Evolutionary conservation across 768 basidiomycete genomes (phyloP).

Genomic region (Polyporus arcularius): DNA sequence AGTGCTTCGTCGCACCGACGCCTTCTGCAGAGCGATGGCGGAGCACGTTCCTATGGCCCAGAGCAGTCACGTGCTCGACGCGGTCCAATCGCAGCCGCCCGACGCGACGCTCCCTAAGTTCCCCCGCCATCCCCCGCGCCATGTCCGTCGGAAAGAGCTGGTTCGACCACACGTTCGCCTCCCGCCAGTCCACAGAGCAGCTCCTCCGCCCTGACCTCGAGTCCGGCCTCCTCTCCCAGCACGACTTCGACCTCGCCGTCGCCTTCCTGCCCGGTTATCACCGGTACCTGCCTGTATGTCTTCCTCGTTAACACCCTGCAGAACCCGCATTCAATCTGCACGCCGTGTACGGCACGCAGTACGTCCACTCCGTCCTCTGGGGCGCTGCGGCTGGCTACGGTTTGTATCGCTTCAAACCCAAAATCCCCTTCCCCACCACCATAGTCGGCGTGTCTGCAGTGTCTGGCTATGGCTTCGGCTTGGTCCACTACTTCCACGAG

Average conservation of each 20-base stretch:
- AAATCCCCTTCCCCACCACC: constrained; percentile 11
- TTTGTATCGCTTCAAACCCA: constrained; percentile 16
- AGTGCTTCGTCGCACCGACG: not conserved
- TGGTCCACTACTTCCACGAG: constrained; percentile 27
- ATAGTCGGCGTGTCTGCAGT: constrained; percentile 21
- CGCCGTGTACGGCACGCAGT: constrained; percentile 22
- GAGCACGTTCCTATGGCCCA: constrained; percentile 12
- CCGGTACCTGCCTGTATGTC: constrained; percentile 46
- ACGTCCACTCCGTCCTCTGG: constrained; percentile 28
- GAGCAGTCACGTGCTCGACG: constrained; percentile 5
- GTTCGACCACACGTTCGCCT: constrained; percentile 47
- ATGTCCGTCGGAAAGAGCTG: constrained; percentile 32
- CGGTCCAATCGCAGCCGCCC: constrained; percentile 1
- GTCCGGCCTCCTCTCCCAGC: constrained; percentile 46
- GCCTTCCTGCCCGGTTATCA: constrained; percentile 53
- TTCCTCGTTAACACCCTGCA: constrained; percentile 3
- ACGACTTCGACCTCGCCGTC: constrained; percentile 58
- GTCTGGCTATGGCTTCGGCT: constrained; percentile 31
- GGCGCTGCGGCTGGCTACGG: constrained; percentile 31
- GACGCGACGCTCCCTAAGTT: constrained; percentile 9
- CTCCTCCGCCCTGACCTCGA: constrained; percentile 56
- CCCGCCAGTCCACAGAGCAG: constrained; percentile 41
- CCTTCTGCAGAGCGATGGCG: not conserved
- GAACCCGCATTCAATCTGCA: constrained; percentile 15
- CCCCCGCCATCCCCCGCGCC: not conserved